Evolutionary conservation across 179 eudicot genomes (phyloP).

Genomic region (Corrigiola litoralis): DNA sequence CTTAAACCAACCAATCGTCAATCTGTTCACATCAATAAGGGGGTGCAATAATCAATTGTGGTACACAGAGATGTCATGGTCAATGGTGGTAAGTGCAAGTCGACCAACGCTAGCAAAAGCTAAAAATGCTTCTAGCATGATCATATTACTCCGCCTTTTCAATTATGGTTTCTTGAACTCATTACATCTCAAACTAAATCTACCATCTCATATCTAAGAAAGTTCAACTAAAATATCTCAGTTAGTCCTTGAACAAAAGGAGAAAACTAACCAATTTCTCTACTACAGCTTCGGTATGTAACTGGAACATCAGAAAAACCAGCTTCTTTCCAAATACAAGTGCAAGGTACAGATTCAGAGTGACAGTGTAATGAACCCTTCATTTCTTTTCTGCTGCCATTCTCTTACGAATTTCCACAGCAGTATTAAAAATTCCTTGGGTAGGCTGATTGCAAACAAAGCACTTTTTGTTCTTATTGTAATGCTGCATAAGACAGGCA

Average conservation of each 20-base stretch:
- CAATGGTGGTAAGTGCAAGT: background rate
- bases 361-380: conserved; percentile 14
- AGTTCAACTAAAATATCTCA: too few relatives aligned
- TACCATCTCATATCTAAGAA: too few relatives aligned
- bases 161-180: background rate
- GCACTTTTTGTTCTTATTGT: conserved; percentile 73
- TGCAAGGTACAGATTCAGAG: background rate
- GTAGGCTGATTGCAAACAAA: conserved; percentile 79
- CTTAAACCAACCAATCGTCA: too few relatives aligned
- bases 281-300: background rate
- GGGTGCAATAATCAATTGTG: too few relatives aligned
- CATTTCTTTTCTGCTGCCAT: conserved; percentile 53
- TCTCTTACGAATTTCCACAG: conserved; percentile 67
- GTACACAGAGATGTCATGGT: too few relatives aligned
- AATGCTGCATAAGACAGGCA: conserved; percentile 55
- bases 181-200: too few relatives aligned
- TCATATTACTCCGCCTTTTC: background rate
- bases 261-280: background rate
- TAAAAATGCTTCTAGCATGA: background rate
- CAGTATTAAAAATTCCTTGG: conserved; percentile 75
- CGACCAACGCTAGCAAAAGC: background rate
- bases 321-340: background rate
- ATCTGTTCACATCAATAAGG: too few relatives aligned
- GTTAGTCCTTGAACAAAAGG: too few relatives aligned
- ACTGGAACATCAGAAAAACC: background rate